Evolutionary conservation across 73 alveolate species (phyloP), one percentile per base, ranked within the genome.

Genomic region (Urostyla sp.): DNA sequence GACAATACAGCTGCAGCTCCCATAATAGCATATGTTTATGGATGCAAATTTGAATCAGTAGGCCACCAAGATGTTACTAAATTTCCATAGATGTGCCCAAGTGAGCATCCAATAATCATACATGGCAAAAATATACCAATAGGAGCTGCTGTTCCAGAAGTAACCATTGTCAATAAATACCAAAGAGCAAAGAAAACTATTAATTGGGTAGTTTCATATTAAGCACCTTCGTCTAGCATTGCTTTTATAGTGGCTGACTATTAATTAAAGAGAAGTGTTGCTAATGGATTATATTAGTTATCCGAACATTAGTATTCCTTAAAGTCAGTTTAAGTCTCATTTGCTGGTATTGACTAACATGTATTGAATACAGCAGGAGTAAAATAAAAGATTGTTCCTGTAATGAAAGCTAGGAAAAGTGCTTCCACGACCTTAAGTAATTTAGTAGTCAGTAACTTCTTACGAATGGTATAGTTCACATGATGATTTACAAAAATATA

Each of bases 111-210:
- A 27, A 69, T 69, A 2, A 69, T 6, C 23, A 69, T 69, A 36
- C 83, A 44, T 1, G 96, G 96, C 20, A 90, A 77, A 84, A 90
- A 90, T 24, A 90, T 85, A 1, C 96, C 96, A 28, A 89, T 52
- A 11, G 96, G 96, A 21, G 85, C 92, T 11, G 87, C 90, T 21
- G 89, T 56, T 0, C 96, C 96, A 46, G 88, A 90, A 8, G 91
- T 72, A 0, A 44, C 30, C 38, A 66, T 69, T 13, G 80, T 38
- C 30, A 82, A 61, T 23, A 82, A 35, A 45, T 82, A 82, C 86
- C 86, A 69, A 0, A 32, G 27, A 0, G 45, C 40, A 38, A 55
- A 34, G 76, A 72, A 82, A 21, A 67, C 74, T 13, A 34, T 13
- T 30, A 80, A 4, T 10, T 50, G 44, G 6, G 24, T 11, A 11